Evolutionary conservation across 139 green algal species (phyloP), one percentile per base, ranked within the genome.

Genomic region (Chlorella sorokiniana): DNA sequence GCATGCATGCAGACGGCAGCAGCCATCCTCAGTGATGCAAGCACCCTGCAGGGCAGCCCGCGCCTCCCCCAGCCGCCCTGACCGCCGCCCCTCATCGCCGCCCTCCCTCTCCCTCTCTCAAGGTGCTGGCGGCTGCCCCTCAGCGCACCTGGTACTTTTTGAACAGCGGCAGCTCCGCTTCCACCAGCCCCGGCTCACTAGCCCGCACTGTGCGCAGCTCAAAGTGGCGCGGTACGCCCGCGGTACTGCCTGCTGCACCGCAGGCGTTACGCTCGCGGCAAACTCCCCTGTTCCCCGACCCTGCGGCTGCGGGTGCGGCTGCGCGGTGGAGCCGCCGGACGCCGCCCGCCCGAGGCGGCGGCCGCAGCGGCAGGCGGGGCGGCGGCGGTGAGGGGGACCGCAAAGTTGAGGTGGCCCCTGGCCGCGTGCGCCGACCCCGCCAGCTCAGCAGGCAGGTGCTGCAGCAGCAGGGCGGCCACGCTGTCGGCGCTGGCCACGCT

Each of bases 361-460:
- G n/a, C n/a, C 83, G 75, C 89, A 89, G 78, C 78, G 86, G 69
- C 63, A 56, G n/a, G 25, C 10, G 33, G 27, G 23, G n/a, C 70
- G 5, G 31, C 72, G n/a, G 62, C 69, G 33, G 18, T 7, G 2
- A 92, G 38, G 4, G 40, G 54, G 29, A 76, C 45, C 25, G 10
- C 22, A 31, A 88, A 89, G 35, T 89, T 89, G 45, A 89, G 54
- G 67, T 86, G 81, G 2, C 81, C 87, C 51, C 74, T 83, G 7
- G 69, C 45, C 1, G 42, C 68, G 51, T 74, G 51, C 41, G 69
- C 79, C 1, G 41, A 65, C 16, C 23, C 31, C 1, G 85, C 75
- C 31, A 84, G 40, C 63, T 38, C 51, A 14, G 72, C 51, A 18
- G 31, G 48, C 79, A 81, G 33, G 18, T 33, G 69, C 40, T 33